Evolutionary conservation across 1,284 basidiomycete genomes (phyloP), one percentile per base, ranked within the genome.

Genomic region (Pterula multifida): DNA sequence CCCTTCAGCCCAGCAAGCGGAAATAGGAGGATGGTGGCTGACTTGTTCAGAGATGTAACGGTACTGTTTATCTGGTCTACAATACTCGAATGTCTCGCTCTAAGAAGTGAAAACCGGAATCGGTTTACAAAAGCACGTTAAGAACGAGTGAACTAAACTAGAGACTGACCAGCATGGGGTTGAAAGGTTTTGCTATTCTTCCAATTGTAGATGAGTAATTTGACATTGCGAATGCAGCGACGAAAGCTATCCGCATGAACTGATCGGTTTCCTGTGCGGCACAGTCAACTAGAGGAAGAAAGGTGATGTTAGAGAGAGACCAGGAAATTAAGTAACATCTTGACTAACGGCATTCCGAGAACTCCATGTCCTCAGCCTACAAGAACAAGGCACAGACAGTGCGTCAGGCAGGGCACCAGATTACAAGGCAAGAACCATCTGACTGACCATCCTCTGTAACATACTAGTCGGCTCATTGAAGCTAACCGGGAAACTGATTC

Each of bases 391-490:
- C n/a, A 26, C 17, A n/a, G 26, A 36, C 44, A 22, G 50, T 45
- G 36, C n/a, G n/a, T n/a, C n/a, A 11, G 25, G 55, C 11, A 56
- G 36, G 26, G 49, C 13, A 22, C 51, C 3, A 51, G 24, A 56
- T 46, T 54, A 50, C 35, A 44, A 6, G 28, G 2, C 17, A 19
- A 49, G 23, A 53, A 19, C n/a, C 26, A 12, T 2, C 2, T 2
- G 4, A 61, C 74, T 55, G 57, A 78, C 81, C 83, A 86, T 89
- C 44, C 85, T 69, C 65, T 89, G 85, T 55, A 98, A 66, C 95
- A 98, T 98, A 57, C 90, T 94, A 44, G 90, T 94, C 35, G 90
- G 90, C 64, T 95, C 91, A 66, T 97, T 98, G 68, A 98, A 97
- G 66, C 85, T 90, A 48, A 97, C 93, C 0, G 94, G 94, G 68